Conservation (phyloP, 164 flowering plant genomes). For the Houttuynia cordata region DNA sequence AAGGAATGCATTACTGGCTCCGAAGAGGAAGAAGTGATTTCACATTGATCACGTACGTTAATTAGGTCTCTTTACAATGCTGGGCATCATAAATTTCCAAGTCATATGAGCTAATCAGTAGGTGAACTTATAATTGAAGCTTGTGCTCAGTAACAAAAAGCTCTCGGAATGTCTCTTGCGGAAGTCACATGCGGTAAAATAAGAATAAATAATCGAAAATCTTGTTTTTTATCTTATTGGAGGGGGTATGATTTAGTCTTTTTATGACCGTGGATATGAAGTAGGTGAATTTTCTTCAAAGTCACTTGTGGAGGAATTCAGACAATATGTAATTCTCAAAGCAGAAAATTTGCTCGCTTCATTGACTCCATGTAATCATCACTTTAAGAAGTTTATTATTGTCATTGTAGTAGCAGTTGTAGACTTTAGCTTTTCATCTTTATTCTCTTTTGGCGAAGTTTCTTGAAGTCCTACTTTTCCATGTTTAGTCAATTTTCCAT, state of each 20-base stretch:
- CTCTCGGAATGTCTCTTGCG: conserved; percentile 21
- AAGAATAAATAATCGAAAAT: conserved; percentile 9
- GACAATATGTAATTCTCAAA: not conserved
- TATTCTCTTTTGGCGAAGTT: not conserved
- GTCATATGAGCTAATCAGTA: not conserved
- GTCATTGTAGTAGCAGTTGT: not conserved
- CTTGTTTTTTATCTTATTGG: conserved; percentile 1
- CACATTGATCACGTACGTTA: conserved; percentile 2
- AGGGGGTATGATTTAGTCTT: conserved; percentile 1
- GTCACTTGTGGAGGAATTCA: not conserved
- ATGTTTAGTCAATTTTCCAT: not conserved
- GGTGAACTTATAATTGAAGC: conserved; percentile 16
- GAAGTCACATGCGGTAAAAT: conserved; percentile 29
- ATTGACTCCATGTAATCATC: conserved; percentile 15
- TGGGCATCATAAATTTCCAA: not conserved
- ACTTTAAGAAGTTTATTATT: not conserved
- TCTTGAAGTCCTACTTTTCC: not conserved
- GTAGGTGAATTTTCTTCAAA: conserved; percentile 54
- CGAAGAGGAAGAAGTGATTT: conserved; percentile 30
- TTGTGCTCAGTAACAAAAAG: conserved; percentile 65
- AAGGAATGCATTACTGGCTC: conserved; percentile 48
- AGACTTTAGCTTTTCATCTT: not conserved
- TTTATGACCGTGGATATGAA: conserved; percentile 27
- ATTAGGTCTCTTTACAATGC: not conserved
- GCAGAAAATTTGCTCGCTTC: conserved; percentile 65